Evolutionary conservation across 2,329 filamentous ascomycete species (phyloP), one percentile per base, ranked within the genome.

Genomic region (Fusarium setosum): DNA sequence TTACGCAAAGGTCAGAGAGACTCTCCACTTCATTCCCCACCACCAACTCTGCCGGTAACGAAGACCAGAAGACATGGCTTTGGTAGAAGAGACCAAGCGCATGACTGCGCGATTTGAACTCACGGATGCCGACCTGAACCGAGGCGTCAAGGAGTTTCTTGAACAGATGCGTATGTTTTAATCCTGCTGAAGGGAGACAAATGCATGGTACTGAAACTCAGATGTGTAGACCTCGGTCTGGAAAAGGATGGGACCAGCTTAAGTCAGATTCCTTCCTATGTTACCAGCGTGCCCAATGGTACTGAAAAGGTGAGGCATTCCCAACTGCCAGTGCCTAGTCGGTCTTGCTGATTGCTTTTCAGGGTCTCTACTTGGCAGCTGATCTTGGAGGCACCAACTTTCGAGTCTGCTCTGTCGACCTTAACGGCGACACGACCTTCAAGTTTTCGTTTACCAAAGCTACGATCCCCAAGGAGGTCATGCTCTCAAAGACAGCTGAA

Each of bases 311-410:
- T 95, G 81, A 72, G n/a, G n/a, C 61, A 26, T 31, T 72, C 20
- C 34, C n/a, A 23, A 38, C 51, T 34, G n/a, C 47, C 58, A 41
- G 18, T 72, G n/a, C n/a, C n/a, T n/a, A n/a, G n/a, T n/a, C n/a
- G n/a, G n/a, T n/a, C n/a, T n/a, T n/a, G n/a, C n/a, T n/a, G n/a
- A n/a, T n/a, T n/a, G n/a, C n/a, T n/a, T n/a, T n/a, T n/a, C n/a
- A 96, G 93, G 96, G 96, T 45, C 84, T 97, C 34, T 99, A 97
- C 81, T 89, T 99, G 75, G 95, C 96, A 35, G 94, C 99, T 67
- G 96, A 99, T 75, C 87, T 99, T n/a, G 96, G 96, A 64, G 96
- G 96, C 72, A 99, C 96, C 67, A 99, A 99, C 82, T 97, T 98
- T 81, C 92, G 96, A 72, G 96, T 99, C 74, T 99, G 96, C 83